Base-by-base conservation (phyloP, 768 basidiomycete genomes). In the Arthromyces matolae region DNA sequence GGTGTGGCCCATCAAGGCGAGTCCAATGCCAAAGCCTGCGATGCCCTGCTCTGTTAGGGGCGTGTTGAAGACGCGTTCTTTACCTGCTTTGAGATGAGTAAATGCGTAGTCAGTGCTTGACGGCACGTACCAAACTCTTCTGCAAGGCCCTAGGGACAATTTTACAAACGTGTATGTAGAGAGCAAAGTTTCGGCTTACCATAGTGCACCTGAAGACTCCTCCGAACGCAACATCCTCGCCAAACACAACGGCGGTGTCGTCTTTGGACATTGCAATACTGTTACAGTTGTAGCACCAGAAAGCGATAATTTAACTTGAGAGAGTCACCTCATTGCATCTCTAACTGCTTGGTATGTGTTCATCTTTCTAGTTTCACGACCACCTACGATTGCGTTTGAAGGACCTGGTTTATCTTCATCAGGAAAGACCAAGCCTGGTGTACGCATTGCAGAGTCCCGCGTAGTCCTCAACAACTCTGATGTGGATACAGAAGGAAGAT, bases 201-300 rank as follows among this genome's bases (percentile, higher is more conserved):
- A 93, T 90, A 0, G 90, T 92, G 57, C 92, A 95, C 49, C 93
- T 77, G 59, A 97, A 97, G 12, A 97, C 93, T 3, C 93, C 93
- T 9, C 93, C 93, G 55, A 95, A 96, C 0, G 86, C 88, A 38
- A 97, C 91, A 53, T 93, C 89, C 60, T 89, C 85, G 6, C 93
- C 93, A 58, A 96, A 96, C 0, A 96, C 83, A 4, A 95, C 82
- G 2, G 94, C 85, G 43, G 71, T 86, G 43, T 91, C 88, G 59
- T 97, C 92, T 60, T 90, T 93, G 24, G 77, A 70, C 16, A 97
- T 67, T 4, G 89, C 89, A 50, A 88, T 91, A 48, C 91, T 91
- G 43, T 8, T 34, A 33, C 23, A 18, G 31, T 13, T 37, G 23
- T 23, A 16, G 7, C 12, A n/a, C 27, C 8, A 22, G 16, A 20